Conservation (phyloP, 768 basidiomycete species). For the Naganishia antarctica region DNA sequence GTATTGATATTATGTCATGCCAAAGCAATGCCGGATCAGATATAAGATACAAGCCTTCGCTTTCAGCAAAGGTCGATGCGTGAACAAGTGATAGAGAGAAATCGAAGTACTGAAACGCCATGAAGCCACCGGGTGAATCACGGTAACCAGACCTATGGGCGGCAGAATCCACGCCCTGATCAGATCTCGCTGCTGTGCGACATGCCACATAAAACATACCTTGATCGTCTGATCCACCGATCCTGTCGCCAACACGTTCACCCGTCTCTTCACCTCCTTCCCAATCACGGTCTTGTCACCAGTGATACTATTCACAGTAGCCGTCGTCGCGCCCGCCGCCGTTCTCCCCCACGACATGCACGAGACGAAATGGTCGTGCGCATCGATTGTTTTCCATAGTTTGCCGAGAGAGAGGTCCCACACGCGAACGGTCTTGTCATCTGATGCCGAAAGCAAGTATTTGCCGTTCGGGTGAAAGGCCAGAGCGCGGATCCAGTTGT, state of each 20-base stretch:
- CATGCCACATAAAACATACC: conserved; percentile 34
- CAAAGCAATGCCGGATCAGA: no score
- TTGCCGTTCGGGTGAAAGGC: conserved; percentile 88
- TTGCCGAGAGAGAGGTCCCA: conserved; percentile 81
- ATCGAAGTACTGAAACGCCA: conserved; percentile 6
- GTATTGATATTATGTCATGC: no score
- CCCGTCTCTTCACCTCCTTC: conserved; percentile 42
- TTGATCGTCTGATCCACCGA: conserved; percentile 54
- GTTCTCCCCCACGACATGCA: conserved; percentile 73
- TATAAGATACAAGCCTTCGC: no score
- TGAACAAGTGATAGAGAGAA: conserved; percentile 5
- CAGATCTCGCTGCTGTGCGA: neutral
- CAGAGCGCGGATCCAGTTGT: conserved; percentile 84
- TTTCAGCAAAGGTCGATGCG: neutral
- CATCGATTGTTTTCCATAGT: conserved; percentile 79
- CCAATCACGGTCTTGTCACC: conserved; percentile 24
- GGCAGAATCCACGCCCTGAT: neutral
- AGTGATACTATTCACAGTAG: no score
- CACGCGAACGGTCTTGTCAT: conserved; percentile 83
- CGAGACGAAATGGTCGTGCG: conserved; percentile 77
- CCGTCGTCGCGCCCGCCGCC: conserved; percentile 39
- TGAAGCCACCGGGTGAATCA: neutral
- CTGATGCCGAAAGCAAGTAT: conserved; percentile 80
- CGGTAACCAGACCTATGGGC: conserved; percentile 6
- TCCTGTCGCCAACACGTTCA: conserved; percentile 56